Conservation (phyloP, 2,329 filamentous ascomycete species). For the Aspergillus tanneri region DNA sequence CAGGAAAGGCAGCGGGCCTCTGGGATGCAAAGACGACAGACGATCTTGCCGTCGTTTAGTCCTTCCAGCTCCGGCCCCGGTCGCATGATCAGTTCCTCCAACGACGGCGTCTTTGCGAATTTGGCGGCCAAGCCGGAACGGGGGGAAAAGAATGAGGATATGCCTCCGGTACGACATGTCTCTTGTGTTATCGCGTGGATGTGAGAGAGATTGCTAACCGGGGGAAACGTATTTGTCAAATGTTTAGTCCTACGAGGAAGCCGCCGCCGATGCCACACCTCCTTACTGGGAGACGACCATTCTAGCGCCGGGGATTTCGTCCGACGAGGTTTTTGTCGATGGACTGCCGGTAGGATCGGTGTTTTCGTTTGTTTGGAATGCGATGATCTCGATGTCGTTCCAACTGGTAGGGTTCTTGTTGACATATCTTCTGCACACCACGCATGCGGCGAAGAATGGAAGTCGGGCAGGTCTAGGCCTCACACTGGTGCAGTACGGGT, state of each 20-base stretch:
- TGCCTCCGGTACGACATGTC: slow-evolving; percentile 73
- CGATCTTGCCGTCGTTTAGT: slow-evolving; percentile 55
- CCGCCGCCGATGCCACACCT: slow-evolving; percentile 89
- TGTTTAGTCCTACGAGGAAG: slow-evolving; percentile 89
- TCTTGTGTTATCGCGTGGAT: no score
- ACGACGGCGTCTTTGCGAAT: slow-evolving; percentile 96
- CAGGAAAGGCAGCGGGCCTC: slow-evolving; percentile 21
- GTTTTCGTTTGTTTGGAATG: slow-evolving; percentile 74
- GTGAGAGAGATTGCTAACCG: background rate
- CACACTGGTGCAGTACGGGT: slow-evolving; percentile 93
- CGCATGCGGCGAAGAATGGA: slow-evolving; percentile 96
- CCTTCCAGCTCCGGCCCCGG: slow-evolving; percentile 38
- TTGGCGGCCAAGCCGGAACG: slow-evolving; percentile 84
- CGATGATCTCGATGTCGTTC: slow-evolving; percentile 97
- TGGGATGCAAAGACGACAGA: slow-evolving; percentile 49
- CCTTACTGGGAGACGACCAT: slow-evolving; percentile 99
- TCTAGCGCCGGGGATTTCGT: slow-evolving; percentile 84
- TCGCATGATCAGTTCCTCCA: slow-evolving; percentile 69
- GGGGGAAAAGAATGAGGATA: slow-evolving; percentile 79
- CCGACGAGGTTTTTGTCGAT: slow-evolving; percentile 94
- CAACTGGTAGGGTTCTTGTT: slow-evolving; percentile 95
- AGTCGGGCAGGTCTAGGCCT: slow-evolving; percentile 92
- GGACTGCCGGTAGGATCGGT: slow-evolving; percentile 86
- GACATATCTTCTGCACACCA: slow-evolving; percentile 96
- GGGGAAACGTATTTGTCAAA: slow-evolving; percentile 27